Evolutionary conservation across 495 filamentous ascomycete genomes (phyloP).

Genomic region (Penicillium waksmanii): DNA sequence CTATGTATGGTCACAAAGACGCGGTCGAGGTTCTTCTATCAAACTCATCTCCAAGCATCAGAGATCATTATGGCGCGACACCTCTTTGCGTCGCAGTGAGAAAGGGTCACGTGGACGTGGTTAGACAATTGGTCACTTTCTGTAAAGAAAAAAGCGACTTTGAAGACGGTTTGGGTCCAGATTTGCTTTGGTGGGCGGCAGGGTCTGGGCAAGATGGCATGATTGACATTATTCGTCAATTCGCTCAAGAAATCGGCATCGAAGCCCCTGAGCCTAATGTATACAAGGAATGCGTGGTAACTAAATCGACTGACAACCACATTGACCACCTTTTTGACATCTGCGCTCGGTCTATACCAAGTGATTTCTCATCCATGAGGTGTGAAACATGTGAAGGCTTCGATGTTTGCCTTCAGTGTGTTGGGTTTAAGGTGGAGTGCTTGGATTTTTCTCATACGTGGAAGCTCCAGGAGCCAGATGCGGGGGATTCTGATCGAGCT

Average conservation of each 20-base stretch:
- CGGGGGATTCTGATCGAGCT: background rate
- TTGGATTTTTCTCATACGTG: slow-evolving; percentile 8
- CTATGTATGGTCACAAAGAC: background rate
- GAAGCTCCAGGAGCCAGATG: background rate
- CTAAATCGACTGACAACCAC: background rate
- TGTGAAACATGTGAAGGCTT: slow-evolving; percentile 7
- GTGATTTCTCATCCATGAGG: background rate
- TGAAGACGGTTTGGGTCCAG: background rate
- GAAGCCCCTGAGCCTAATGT: background rate
- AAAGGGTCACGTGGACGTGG: slow-evolving; percentile 3
- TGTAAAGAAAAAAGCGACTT: background rate
- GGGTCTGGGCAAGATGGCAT: slow-evolving; percentile 1
- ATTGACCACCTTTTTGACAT: too few species aligned
- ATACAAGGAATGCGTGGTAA: background rate
- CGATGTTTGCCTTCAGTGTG: slow-evolving; percentile 8
- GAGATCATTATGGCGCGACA: slow-evolving; percentile 9
- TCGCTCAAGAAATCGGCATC: background rate
- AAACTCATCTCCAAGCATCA: background rate
- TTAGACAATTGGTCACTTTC: background rate
- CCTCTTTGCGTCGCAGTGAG: background rate
- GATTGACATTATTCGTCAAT: background rate
- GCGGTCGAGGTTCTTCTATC: slow-evolving; percentile 1
- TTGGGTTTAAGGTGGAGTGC: slow-evolving; percentile 4
- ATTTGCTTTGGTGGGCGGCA: slow-evolving; percentile 11
- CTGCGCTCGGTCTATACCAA: too few species aligned